Base-by-base conservation (phyloP, 257 asterid genomes). In the Gentiana dahurica region DNA sequence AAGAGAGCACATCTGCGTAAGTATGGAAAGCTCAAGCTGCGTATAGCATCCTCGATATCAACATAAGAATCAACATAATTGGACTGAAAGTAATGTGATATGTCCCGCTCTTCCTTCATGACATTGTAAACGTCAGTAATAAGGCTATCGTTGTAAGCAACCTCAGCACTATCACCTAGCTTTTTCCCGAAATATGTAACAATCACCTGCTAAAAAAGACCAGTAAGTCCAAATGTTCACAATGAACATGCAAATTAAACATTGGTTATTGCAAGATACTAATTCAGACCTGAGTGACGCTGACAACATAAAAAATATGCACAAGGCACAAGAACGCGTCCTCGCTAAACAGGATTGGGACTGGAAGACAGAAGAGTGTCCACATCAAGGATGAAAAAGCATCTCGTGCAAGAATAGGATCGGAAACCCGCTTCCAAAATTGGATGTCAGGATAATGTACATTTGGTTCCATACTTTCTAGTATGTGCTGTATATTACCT, bases 311-410 rank as follows among this genome's bases (percentile, higher is more conserved):
- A 64, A 85, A 92, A 52, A 72, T 71, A 71, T 85, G 95, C 63
- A 92, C 91, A 71, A 92, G 94, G 65, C 91, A 77, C 60, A 77
- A 57, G 71, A 61, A 83, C 54, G 99, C 77, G 55, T 88, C 81
- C 71, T 77, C 65, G 87, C 95, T 85, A 59, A 82, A 80, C 68
- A 85, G 62, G 41, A 83, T 68, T 58, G 93, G 93, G 67, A 81
- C 63, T 43, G 99, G 99, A 66, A 92, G 97, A 71, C 99, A 88
- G 81, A 83, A 92, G 15, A 88, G 76, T 9, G 76, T 72, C 99
- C 97, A 92, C 99, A 92, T 92, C 44, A 92, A 71, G 47, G 97
- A 88, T 56, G 97, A 81, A 84, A 92, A 92, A 56, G 95, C 76
- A 74, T 92, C 94, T 44, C 64, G 81, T 57, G 87, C 80, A 59